Evolutionary conservation across 208 protist genomes (phyloP).

Genomic region (Zelonia costaricensis): DNA sequence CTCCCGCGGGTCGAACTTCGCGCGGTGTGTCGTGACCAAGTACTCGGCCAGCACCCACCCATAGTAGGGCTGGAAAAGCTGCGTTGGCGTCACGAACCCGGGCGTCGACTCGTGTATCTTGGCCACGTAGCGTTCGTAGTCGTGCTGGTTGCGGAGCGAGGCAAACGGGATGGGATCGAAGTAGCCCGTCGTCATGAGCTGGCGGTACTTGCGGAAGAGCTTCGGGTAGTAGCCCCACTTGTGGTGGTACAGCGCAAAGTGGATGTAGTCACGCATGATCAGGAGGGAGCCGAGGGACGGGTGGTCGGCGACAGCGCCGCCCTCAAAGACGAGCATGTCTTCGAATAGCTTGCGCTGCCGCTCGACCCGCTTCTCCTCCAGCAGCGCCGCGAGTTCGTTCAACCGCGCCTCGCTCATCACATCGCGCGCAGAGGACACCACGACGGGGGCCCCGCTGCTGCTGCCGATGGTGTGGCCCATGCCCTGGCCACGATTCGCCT

Average conservation of each 20-base stretch:
- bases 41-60: constrained; percentile 89
- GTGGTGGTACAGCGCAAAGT: constrained; percentile 84
- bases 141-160: constrained; percentile 77
- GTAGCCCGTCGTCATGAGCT: constrained; percentile 85
- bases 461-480: not conserved
- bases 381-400: constrained; percentile 34
- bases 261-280: constrained; percentile 89
- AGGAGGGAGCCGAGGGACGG: constrained; percentile 56
- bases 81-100: constrained; percentile 74
- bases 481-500: too few relatives aligned
- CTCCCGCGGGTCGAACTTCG: constrained; percentile 85
- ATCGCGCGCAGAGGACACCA: constrained; percentile 60
- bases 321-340: constrained; percentile 86
- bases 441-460: constrained; percentile 27
- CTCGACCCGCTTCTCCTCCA: constrained; percentile 72
- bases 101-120: constrained; percentile 82
- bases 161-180: constrained; percentile 86
- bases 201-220: constrained; percentile 82
- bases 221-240: constrained; percentile 92
- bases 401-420: constrained; percentile 49
- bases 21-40: constrained; percentile 71
- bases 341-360: constrained; percentile 74
- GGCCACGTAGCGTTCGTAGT: constrained; percentile 76
- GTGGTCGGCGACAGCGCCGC: constrained; percentile 75
- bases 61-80: constrained; percentile 89